These are phyloP conservation scores for Sarocladiaceae sp. DNA, from an alignment of 2,329 filamentous ascomycete species.

Conservation along the genomic window DNA sequence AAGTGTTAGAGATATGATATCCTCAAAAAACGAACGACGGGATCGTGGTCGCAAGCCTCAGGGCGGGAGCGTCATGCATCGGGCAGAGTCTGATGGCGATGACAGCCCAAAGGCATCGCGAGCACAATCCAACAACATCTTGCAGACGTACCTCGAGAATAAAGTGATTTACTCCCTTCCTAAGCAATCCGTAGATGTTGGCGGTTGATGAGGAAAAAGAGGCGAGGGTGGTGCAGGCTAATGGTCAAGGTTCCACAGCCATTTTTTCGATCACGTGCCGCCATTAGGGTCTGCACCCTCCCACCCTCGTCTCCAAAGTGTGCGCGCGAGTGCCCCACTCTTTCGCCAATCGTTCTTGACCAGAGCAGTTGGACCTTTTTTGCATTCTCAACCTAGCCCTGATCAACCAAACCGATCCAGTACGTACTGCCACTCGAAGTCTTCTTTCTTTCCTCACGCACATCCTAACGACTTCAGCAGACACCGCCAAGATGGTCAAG, in stretches of 20 bases:
- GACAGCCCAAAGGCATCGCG: background rate
- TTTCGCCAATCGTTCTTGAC: background rate
- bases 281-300: constrained; percentile 6
- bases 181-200: constrained; percentile 58
- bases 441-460: constrained; percentile 15
- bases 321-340: constrained; percentile 2
- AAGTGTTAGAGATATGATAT: constrained; percentile 31
- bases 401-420: constrained; percentile 20
- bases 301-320: background rate
- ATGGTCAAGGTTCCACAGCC: constrained; percentile 11
- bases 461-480: constrained; percentile 33
- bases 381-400: constrained; percentile 19
- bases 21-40: constrained; percentile 1
- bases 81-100: background rate
- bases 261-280: constrained; percentile 11
- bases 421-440: constrained; percentile 18
- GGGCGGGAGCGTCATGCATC: background rate
- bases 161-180: constrained; percentile 52
- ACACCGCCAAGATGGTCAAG: constrained; percentile 65
- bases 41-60: background rate
- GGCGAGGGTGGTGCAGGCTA: constrained; percentile 15
- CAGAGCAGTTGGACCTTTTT: constrained; percentile 8
- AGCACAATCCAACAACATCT: constrained; percentile 29
- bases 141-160: constrained; percentile 60
- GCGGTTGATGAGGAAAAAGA: constrained; percentile 26